These are phyloP conservation scores for Pichia manshurica DNA, from an alignment of 805 yeast species.

Conservation along the genomic window DNA sequence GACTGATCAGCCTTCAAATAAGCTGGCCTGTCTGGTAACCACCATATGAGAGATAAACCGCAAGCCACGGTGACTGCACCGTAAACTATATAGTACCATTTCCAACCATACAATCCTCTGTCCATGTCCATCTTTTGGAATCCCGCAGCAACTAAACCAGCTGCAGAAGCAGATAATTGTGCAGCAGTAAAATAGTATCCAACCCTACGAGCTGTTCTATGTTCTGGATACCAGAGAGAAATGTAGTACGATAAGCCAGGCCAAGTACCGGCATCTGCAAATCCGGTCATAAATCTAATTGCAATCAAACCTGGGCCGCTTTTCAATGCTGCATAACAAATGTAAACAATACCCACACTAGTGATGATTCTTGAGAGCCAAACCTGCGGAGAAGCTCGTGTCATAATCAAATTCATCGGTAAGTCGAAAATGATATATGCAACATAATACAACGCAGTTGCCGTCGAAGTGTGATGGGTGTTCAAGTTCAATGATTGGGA, in stretches of 20 bases:
- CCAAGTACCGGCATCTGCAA: conserved; percentile 85
- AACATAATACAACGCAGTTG: conserved; percentile 76
- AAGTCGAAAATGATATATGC: conserved; percentile 81
- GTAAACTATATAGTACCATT: conserved; percentile 77
- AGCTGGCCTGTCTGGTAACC: conserved; percentile 79
- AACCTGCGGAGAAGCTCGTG: conserved; percentile 74
- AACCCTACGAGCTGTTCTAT: conserved; percentile 68
- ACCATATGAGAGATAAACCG: conserved; percentile 65
- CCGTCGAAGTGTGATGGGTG: conserved; percentile 58
- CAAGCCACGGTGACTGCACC: conserved; percentile 62
- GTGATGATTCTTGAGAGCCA: conserved; percentile 79
- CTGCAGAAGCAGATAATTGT: conserved; percentile 83
- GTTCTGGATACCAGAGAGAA: conserved; percentile 79
- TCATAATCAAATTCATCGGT: conserved; percentile 84
- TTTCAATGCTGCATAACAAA: conserved; percentile 63
- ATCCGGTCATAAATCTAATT: conserved; percentile 63
- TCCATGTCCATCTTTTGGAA: conserved; percentile 75
- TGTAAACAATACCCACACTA: conserved; percentile 69
- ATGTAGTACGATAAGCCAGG: conserved; percentile 84
- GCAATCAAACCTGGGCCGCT: conserved; percentile 61
- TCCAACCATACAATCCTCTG: conserved; percentile 74
- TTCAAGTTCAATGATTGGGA: conserved; percentile 44
- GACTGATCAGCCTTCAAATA: conserved; percentile 19
- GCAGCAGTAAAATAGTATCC: conserved; percentile 92
- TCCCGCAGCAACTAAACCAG: conserved; percentile 83